Conservation (phyloP, 176 grass and related monocot genomes). For the Raddia guianensis region DNA sequence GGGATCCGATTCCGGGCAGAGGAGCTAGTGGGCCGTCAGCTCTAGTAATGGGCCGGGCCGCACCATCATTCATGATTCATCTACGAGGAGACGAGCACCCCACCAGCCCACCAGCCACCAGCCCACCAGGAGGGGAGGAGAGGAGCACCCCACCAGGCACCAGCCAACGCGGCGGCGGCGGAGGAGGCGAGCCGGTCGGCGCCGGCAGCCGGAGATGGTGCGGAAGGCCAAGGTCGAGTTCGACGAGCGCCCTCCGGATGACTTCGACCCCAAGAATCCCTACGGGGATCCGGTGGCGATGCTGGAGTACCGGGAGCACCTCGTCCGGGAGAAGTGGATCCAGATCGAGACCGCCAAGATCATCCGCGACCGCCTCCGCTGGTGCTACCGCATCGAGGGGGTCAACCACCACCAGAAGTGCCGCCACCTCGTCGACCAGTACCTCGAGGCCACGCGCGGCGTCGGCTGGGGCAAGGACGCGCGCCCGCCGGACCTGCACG, state of each 20-base stretch:
- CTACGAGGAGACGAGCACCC: too few relatives aligned
- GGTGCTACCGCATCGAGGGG: slow-evolving; percentile 98
- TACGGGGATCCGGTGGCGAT: slow-evolving; percentile 95
- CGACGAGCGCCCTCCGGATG: slow-evolving; percentile 83
- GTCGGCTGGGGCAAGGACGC: slow-evolving; percentile 91
- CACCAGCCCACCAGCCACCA: too few relatives aligned
- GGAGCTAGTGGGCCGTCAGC: background rate
- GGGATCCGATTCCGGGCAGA: too few relatives aligned
- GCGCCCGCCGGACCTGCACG: slow-evolving; percentile 76
- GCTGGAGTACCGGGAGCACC: slow-evolving; percentile 90
- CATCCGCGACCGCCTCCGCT: slow-evolving; percentile 85
- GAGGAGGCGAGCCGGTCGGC: background rate
- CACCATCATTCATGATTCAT: too few relatives aligned
- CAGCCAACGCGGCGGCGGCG: too few relatives aligned
- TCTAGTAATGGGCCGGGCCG: background rate
- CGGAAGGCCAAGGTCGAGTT: slow-evolving; percentile 97
- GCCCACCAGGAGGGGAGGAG: too few relatives aligned
- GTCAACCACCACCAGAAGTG: slow-evolving; percentile 92
- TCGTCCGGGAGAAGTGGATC: slow-evolving; percentile 99
- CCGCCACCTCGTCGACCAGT: slow-evolving; percentile 92
- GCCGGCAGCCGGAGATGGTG: slow-evolving; percentile 63
- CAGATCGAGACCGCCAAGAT: slow-evolving; percentile 99
- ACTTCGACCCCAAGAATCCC: slow-evolving; percentile 86
- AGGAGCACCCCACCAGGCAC: too few relatives aligned
- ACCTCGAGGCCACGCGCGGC: slow-evolving; percentile 84